Conservation (phyloP, 2,329 filamentous ascomycete species). For the Arthrobotrys iridis region DNA sequence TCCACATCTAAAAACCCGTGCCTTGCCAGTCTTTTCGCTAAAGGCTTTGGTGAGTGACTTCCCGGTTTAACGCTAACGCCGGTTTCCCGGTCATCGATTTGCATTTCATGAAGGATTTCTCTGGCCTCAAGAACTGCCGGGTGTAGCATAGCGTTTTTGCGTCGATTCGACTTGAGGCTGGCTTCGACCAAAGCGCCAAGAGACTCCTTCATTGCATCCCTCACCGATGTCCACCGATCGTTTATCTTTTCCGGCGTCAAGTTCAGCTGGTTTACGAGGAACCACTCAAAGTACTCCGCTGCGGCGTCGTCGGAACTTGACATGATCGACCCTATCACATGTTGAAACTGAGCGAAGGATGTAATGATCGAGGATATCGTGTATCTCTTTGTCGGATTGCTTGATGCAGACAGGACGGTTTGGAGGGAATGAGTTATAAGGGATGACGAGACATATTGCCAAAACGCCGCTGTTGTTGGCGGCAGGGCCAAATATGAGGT, state of each 20-base stretch:
- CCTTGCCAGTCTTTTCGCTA: conserved; percentile 29
- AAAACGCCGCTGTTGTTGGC: conserved; percentile 46
- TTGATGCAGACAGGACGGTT: conserved; percentile 50
- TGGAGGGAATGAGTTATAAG: conserved; percentile 50
- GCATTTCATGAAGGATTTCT: conserved; percentile 46
- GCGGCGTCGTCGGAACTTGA: conserved; percentile 46
- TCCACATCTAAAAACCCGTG: conserved; percentile 42
- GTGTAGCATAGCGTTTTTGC: conserved; percentile 43
- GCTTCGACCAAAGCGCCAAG: conserved; percentile 40
- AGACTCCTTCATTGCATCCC: conserved; percentile 46
- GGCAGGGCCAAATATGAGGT: conserved; percentile 48
- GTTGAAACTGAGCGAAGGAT: conserved; percentile 50
- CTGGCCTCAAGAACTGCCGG: conserved; percentile 41
- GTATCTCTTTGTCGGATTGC: conserved; percentile 44
- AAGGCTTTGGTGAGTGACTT: conserved; percentile 41
- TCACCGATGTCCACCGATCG: conserved; percentile 38
- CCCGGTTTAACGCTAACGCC: conserved; percentile 20
- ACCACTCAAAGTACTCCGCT: conserved; percentile 50
- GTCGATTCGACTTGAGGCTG: conserved; percentile 25
- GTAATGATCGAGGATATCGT: conserved; percentile 52
- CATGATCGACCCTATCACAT: conserved; percentile 52
- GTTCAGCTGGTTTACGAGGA: conserved; percentile 42
- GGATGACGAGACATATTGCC: conserved; percentile 53
- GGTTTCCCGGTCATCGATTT: conserved; percentile 27
- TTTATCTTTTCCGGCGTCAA: conserved; percentile 44